These are phyloP conservation scores for Syzygium aromaticum DNA, from an alignment of 345 rosid species.

Conservation along the genomic window DNA sequence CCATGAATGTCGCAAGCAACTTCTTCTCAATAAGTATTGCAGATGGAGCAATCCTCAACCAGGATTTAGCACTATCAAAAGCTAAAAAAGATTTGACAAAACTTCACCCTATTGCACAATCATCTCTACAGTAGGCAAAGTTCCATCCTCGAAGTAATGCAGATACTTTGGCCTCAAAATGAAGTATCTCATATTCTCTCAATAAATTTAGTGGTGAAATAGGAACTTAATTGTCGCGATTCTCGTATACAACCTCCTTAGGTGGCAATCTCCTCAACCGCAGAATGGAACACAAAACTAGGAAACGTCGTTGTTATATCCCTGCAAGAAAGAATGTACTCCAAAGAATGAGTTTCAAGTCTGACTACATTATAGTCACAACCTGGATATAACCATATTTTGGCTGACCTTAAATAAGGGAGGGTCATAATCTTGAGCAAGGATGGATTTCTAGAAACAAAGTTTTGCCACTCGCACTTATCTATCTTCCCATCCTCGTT, in stretches of 20 bases:
- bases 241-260: neutral
- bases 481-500: constrained; percentile 89
- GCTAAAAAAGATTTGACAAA: neutral
- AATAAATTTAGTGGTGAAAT: neutral
- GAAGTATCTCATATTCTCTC: neutral
- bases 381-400: neutral
- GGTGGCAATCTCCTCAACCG: constrained; percentile 82
- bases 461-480: constrained; percentile 68
- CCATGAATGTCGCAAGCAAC: neutral
- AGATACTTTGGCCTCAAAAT: neutral
- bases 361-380: neutral
- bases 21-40: neutral
- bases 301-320: constrained; percentile 95
- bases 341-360: neutral
- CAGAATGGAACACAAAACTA: constrained; percentile 85
- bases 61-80: neutral
- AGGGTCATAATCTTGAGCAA: constrained; percentile 90
- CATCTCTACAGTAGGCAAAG: neutral
- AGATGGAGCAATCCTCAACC: neutral
- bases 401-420: constrained; percentile 72
- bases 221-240: neutral
- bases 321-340: constrained; percentile 31
- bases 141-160: neutral
- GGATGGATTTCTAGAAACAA: constrained; percentile 79
- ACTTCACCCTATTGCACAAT: neutral